phyloP scores from a whole-genome alignment of 2,329 filamentous ascomycete genomes.

The Microascus cirrosus region DNA sequence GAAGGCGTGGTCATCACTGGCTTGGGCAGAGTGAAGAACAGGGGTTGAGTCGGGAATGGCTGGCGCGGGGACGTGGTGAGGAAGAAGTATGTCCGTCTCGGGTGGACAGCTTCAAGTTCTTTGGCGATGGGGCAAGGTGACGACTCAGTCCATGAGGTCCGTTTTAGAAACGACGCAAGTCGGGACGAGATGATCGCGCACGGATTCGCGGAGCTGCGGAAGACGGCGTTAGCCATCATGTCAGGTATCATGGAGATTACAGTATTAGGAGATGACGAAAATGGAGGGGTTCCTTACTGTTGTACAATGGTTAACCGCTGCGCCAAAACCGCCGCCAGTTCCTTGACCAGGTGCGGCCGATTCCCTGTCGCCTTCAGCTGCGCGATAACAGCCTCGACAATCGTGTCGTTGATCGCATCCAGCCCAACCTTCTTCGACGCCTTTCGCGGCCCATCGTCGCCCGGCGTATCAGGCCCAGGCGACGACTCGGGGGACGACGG shows the following conservation, averaged over 20 bases:
- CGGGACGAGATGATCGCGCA: conserved; percentile 92
- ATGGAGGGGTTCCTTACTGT: conserved; percentile 57
- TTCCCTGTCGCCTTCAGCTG: conserved; percentile 86
- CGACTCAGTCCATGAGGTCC: conserved; percentile 65
- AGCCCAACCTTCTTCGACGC: conserved; percentile 40
- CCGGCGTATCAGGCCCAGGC: conserved; percentile 8
- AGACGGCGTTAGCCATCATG: conserved; percentile 8
- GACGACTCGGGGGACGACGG: conserved; percentile 21
- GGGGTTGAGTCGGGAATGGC: conserved; percentile 50
- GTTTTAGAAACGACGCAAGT: conserved; percentile 80
- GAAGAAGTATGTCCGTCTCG: conserved; percentile 92
- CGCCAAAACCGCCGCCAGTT: conserved; percentile 72
- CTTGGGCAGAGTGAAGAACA: conserved; percentile 3
- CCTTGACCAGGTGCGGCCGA: conserved; percentile 87
- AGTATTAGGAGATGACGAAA: not conserved
- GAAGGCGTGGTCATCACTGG: conserved; percentile 29
- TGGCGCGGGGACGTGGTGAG: conserved; percentile 80
- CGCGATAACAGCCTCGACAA: conserved; percentile 81
- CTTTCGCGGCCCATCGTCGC: not conserved
- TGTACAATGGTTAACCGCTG: conserved; percentile 72
- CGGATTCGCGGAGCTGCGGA: conserved; percentile 76
- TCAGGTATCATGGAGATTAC: not conserved
- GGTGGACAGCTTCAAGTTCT: conserved; percentile 84
- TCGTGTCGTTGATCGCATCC: conserved; percentile 83
- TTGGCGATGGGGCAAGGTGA: conserved; percentile 84